Conservation (phyloP, 1,284 basidiomycete genomes). For the Wallemia hederae region DNA sequence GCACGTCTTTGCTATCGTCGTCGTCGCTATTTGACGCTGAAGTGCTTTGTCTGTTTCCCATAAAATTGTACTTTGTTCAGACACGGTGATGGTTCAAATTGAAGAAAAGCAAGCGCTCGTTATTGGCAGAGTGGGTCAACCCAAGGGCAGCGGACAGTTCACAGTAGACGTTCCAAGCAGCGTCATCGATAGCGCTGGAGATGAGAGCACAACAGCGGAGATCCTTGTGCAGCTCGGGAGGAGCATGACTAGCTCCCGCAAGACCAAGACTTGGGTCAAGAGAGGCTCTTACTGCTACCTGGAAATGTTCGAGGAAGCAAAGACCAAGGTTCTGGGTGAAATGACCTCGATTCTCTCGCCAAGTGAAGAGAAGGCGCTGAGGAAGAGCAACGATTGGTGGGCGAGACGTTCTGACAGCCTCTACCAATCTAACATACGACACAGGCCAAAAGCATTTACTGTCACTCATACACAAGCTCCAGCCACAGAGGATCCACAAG, state of each 20-base stretch:
- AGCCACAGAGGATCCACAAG: not conserved
- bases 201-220: not conserved
- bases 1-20: not conserved
- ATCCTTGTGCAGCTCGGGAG: not conserved
- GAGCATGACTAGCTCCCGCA: not conserved
- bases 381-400: not conserved
- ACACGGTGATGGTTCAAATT: not conserved
- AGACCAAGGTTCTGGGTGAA: not conserved
- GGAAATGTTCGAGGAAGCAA: not conserved
- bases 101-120: not conserved
- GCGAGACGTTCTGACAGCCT: not conserved
- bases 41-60: not conserved
- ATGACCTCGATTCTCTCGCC: not conserved
- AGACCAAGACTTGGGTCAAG: not conserved
- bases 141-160: not conserved
- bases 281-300: not conserved
- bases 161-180: not conserved
- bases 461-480: not conserved
- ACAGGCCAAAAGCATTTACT: not conserved
- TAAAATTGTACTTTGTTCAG: not conserved
- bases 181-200: not conserved
- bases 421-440: not conserved
- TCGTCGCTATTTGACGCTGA: not conserved
- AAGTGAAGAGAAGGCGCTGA: not conserved
- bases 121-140: not conserved